Percentiles rank a stretch among this genome's conserved stretches.
These are phyloP conservation scores for Phanerochaete carnosa DNA, from an alignment of 768 basidiomycete species.

Conservation along the genomic window DNA sequence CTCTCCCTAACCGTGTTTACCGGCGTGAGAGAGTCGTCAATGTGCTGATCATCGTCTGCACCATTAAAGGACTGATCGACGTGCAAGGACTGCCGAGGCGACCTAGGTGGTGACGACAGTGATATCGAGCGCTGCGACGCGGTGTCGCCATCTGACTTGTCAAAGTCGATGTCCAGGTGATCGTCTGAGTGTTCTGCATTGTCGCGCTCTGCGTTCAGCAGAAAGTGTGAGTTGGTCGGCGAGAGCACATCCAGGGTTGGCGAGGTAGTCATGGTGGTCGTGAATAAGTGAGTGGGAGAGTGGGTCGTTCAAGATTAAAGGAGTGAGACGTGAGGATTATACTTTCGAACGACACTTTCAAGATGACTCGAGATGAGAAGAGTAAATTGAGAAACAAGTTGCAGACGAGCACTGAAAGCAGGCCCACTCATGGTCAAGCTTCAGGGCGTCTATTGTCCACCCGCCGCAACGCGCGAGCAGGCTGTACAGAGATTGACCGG, in stretches of 20 bases:
- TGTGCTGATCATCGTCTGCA: slow-evolving; percentile 15
- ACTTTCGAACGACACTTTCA: not conserved
- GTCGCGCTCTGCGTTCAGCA: slow-evolving; percentile 19
- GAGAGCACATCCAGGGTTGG: slow-evolving; percentile 1
- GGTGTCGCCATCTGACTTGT: slow-evolving; percentile 57
- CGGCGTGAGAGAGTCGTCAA: slow-evolving; percentile 14
- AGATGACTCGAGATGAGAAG: not conserved
- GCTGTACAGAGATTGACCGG: not conserved
- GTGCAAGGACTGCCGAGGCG: slow-evolving; percentile 35
- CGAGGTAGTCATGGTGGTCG: not conserved
- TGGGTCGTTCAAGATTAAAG: not conserved
- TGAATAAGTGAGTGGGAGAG: not conserved
- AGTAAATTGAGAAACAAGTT: not conserved
- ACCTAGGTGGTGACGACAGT: slow-evolving; percentile 60
- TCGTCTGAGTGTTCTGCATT: slow-evolving; percentile 9
- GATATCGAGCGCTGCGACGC: slow-evolving; percentile 78
- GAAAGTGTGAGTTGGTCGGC: slow-evolving; percentile 18
- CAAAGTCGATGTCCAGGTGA: slow-evolving; percentile 7
- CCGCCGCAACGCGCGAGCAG: not conserved
- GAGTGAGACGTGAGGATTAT: not conserved
- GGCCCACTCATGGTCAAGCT: not conserved
- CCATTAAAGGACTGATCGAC: slow-evolving; percentile 9
- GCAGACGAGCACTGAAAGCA: not conserved
- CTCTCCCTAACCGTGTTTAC: slow-evolving; percentile 20
- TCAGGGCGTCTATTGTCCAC: not conserved